These are phyloP conservation scores for Rosa rugosa DNA, from an alignment of 306 rosid species.

Conservation along the genomic window DNA sequence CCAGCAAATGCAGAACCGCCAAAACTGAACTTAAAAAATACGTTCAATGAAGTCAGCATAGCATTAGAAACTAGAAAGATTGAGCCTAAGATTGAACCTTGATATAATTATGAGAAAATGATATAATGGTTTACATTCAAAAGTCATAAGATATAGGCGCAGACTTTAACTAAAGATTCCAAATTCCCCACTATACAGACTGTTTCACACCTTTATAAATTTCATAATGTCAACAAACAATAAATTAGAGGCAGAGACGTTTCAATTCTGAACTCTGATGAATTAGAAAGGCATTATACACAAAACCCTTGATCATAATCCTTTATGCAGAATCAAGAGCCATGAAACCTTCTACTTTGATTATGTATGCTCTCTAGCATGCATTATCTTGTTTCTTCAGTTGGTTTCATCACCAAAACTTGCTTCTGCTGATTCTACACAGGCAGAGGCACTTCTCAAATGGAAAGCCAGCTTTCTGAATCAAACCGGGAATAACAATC, in stretches of 20 bases:
- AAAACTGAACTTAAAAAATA: background rate
- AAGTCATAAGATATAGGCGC: no score
- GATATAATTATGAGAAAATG: no score
- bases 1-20: background rate
- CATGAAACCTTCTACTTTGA: conserved; percentile 2
- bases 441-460: conserved; percentile 35
- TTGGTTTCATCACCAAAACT: background rate
- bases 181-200: no score
- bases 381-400: conserved; percentile 10
- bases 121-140: no score
- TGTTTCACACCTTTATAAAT: no score
- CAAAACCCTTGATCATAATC: background rate
- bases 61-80: background rate
- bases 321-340: background rate
- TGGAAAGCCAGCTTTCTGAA: conserved; percentile 36
- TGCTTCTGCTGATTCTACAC: conserved; percentile 11
- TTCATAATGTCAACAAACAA: no score
- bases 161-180: no score
- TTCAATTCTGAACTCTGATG: background rate
- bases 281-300: background rate
- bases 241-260: background rate
- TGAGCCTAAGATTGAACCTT: no score
- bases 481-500: background rate
- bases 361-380: conserved; percentile 1
- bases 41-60: no score